Conservation (phyloP, 768 basidiomycete species). For the Cystofilobasidium ferigula region DNA sequence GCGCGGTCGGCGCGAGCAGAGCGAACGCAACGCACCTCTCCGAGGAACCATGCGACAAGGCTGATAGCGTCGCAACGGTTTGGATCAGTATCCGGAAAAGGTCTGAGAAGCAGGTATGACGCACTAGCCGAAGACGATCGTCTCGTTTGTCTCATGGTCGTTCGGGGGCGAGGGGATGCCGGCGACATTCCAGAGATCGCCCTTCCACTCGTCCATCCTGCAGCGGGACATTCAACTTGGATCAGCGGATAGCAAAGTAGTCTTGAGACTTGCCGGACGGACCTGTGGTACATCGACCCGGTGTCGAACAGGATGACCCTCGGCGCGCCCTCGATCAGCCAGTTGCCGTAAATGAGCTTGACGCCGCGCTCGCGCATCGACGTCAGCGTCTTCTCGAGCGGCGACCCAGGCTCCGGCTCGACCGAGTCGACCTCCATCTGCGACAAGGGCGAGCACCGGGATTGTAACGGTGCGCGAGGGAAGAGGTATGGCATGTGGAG, state of each 20-base stretch:
- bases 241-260: neutral
- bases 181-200: conserved; percentile 94
- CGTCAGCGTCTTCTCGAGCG: conserved; percentile 63
- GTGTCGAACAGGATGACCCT: conserved; percentile 93
- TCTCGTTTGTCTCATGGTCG: conserved; percentile 96
- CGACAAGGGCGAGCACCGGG: too few relatives aligned
- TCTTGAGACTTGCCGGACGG: conserved; percentile 8
- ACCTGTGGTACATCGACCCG: conserved; percentile 65
- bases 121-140: conserved; percentile 83
- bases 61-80: too few relatives aligned
- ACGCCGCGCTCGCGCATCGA: conserved; percentile 80
- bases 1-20: neutral
- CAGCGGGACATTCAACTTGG: too few relatives aligned
- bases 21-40: conserved; percentile 56
- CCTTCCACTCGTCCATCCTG: conserved; percentile 91
- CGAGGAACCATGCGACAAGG: conserved; percentile 98
- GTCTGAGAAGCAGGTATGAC: neutral
- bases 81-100: too few relatives aligned
- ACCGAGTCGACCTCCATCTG: conserved; percentile 97
- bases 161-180: conserved; percentile 94
- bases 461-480: too few relatives aligned
- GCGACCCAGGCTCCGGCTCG: conserved; percentile 63
- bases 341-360: conserved; percentile 87
- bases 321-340: conserved; percentile 96
- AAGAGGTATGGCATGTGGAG: too few relatives aligned